Base-by-base conservation (phyloP, 768 basidiomycete genomes). In the Tulasnella sp. region DNA sequence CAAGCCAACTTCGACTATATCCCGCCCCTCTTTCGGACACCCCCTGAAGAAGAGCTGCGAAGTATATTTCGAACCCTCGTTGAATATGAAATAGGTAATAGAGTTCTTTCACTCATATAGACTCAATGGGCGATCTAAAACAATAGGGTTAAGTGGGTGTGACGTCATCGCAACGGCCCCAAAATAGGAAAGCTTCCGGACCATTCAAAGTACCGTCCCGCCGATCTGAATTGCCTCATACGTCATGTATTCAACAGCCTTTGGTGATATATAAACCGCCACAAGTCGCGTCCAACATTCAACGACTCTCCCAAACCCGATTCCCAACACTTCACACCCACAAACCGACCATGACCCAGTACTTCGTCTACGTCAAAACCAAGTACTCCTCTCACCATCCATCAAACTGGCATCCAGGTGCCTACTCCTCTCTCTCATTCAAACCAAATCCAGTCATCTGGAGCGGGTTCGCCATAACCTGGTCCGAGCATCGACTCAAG, bases 341-440 rank as follows among this genome's bases (percentile, higher is more conserved):
- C 56, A n/a, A 31, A 27, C 34, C 34, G 16, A 27, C 12, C 62
- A 68, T 68, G 62, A 31, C 31, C 62, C 24, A 68, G 27, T 68
- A 68, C 62, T 68, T 36, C 62, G 62, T 68, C 62, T 68, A 68
- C 62, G 62, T 68, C 62, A 68, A 68, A 36, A 68, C 62, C 62
- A 68, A 0, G 2, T 68, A 68, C 62, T 31, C 62, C 0, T 36
- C 31, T 12, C 62, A 36, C 31, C 34, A 27, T 34, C 62, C 62
- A 68, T 34, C 62, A 27, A 68, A 24, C 62, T 68, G 62, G 62
- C 31, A 68, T 36, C 62, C 62, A 68, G 31, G 27, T 12, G 62
- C 31, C 1, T 68, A 68, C 31, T 68, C 62, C 31, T 6, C 21
- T 36, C 62, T 68, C 7, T 18, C 62, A 18, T 68, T 68, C 62